Evolutionary conservation across 139 green algal species (phyloP), one percentile per base, ranked within the genome.

Genomic region (Chlorella sp.): DNA sequence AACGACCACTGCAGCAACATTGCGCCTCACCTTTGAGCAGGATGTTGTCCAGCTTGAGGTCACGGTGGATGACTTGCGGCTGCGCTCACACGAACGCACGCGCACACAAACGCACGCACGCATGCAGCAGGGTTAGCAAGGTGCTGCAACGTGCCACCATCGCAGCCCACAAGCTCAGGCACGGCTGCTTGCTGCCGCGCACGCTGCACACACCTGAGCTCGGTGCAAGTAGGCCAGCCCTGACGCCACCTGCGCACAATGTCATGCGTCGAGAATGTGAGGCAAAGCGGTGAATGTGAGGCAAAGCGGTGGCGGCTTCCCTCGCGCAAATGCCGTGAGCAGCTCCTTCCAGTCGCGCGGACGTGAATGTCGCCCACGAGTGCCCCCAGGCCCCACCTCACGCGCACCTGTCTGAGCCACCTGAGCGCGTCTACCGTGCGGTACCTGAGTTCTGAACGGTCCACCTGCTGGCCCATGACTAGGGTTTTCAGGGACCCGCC

Each of bases 1-100:
- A n/a, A n/a, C n/a, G n/a, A n/a, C n/a, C n/a, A n/a, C n/a, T n/a
- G n/a, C n/a, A n/a, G n/a, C n/a, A n/a, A n/a, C 42, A 55, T 55
- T 10, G 10, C 42, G 42, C 27, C 67, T 64, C 67, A 73, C 67
- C 33, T 14, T 68, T 80, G 14, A 96, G 74, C 76, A 96, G 80
- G 32, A 93, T 82, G 79, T 96, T 96, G 73, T 95, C 91, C 33
- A 94, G 86, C 84, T 96, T 96, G 62, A 96, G 73, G 74, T 96
- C 91, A 23, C 89, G 80, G 73, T 92, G 88, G 24, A 91, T 82
- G 31, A 93, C 86, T 10, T 71, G 49, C 3, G 65, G 75, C 27
- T 61, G 34, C 1, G 70, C 26, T n/a, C n/a, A n/a, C n/a, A n/a
- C n/a, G n/a, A n/a, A n/a, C n/a, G n/a, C n/a, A n/a, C n/a, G n/a